A percentile compares a stretch with the other conserved stretches of the same genome.
Conservation (phyloP, 2,329 filamentous ascomycete species). For the Fusarium tricinctum region DNA sequence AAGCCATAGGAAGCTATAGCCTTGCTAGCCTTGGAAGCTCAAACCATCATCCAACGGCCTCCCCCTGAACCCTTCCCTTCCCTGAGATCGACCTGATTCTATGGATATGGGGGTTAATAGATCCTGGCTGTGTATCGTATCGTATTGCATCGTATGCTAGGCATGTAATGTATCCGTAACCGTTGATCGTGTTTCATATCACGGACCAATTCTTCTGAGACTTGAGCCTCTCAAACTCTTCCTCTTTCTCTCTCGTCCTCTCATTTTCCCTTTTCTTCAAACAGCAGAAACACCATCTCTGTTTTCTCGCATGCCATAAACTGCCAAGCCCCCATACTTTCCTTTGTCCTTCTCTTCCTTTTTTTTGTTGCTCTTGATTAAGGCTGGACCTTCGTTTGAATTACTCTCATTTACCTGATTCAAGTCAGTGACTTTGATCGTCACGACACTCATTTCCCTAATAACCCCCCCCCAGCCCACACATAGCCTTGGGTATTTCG, state of each 20-base stretch:
- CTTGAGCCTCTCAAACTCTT: too few species aligned
- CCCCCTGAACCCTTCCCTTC: slow-evolving; percentile 27
- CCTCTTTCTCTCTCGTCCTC: slow-evolving; percentile 26
- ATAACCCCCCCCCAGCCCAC: slow-evolving; percentile 15
- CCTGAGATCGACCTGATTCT: slow-evolving; percentile 29
- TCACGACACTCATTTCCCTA: slow-evolving; percentile 32
- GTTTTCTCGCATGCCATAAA: slow-evolving; percentile 29
- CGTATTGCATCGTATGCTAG: slow-evolving; percentile 26
- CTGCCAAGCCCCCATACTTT: slow-evolving; percentile 33
- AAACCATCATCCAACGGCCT: slow-evolving; percentile 20
- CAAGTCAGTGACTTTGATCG: slow-evolving; percentile 45
- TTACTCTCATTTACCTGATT: slow-evolving; percentile 36
- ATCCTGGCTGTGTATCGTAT: slow-evolving; percentile 36
- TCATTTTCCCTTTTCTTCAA: slow-evolving; percentile 30
- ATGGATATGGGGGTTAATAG: slow-evolving; percentile 5
- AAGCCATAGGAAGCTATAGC: not conserved
- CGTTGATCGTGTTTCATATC: slow-evolving; percentile 40
- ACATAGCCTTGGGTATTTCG: slow-evolving; percentile 22
- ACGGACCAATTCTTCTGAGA: too few species aligned
- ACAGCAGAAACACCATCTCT: slow-evolving; percentile 23
- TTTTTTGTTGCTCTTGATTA: slow-evolving; percentile 38
- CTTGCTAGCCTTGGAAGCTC: slow-evolving; percentile 17
- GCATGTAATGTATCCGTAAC: slow-evolving; percentile 19
- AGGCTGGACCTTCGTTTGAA: slow-evolving; percentile 48
- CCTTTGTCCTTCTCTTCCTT: slow-evolving; percentile 36